Conservation (phyloP, 495 filamentous ascomycete genomes). For the Tuber calosporum region DNA sequence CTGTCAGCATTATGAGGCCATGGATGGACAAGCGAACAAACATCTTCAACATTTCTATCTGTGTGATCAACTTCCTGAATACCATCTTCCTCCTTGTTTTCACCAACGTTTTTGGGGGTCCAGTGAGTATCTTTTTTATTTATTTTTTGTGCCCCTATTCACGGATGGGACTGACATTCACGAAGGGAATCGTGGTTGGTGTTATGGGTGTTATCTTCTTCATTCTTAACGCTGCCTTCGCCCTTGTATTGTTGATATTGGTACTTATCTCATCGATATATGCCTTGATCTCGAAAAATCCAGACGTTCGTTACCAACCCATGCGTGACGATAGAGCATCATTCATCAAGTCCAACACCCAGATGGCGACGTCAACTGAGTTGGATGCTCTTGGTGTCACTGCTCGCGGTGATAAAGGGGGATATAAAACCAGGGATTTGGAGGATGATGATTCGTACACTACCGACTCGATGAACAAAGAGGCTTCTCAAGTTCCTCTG, state of each 20-base stretch:
- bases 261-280: constrained; percentile 77
- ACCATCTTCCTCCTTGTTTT: constrained; percentile 78
- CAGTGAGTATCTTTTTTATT: constrained; percentile 49
- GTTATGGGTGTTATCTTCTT: constrained; percentile 94
- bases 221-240: constrained; percentile 80
- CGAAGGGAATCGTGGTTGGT: constrained; percentile 67
- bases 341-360: constrained; percentile 96
- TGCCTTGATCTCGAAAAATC: constrained; percentile 86
- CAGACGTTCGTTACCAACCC: constrained; percentile 89
- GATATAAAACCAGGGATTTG: constrained; percentile 59
- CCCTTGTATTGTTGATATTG: constrained; percentile 75
- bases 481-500: constrained; percentile 42
- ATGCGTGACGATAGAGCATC: constrained; percentile 95
- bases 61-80: constrained; percentile 82
- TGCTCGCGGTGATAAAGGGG: constrained; percentile 75
- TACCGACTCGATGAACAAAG: constrained; percentile 15
- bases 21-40: constrained; percentile 99
- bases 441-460: constrained; percentile 73
- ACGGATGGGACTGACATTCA: constrained; percentile 15
- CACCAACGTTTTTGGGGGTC: constrained; percentile 75
- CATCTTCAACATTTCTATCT: constrained; percentile 90
- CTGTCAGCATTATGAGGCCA: constrained; percentile 69
- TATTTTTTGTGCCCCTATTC: constrained; percentile 4
- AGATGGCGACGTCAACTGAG: constrained; percentile 67
- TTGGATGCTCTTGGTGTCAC: constrained; percentile 89